Conservation (phyloP, 768 basidiomycete genomes). For the Boletus reticulatus region DNA sequence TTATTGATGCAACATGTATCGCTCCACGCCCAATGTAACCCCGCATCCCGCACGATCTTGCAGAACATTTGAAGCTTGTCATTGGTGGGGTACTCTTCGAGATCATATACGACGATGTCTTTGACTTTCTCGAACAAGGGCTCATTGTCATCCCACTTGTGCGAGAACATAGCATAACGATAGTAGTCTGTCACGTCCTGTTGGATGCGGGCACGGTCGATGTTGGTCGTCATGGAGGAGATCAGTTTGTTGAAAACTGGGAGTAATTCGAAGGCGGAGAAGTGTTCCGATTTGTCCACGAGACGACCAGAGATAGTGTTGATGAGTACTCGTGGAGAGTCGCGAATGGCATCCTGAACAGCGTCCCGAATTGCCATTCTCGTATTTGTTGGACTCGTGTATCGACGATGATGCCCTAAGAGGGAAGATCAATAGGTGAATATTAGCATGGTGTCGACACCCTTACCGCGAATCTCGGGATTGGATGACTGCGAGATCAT, state of each 20-base stretch:
- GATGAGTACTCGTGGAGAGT: background rate
- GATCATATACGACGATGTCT: background rate
- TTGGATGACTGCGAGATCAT: background rate
- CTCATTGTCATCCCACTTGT: background rate
- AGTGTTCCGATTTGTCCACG: background rate
- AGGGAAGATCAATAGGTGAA: background rate
- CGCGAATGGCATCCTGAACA: background rate
- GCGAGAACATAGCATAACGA: background rate
- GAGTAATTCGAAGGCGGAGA: background rate
- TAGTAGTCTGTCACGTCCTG: background rate
- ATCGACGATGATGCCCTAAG: too few species aligned
- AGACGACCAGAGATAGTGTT: background rate
- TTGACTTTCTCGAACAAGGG: background rate
- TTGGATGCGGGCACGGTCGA: background rate
- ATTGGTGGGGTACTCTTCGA: background rate
- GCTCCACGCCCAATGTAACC: background rate
- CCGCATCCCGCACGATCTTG: background rate
- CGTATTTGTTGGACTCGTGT: background rate
- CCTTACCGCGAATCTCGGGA: background rate
- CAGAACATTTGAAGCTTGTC: background rate
- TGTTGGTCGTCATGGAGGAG: background rate
- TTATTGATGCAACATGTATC: background rate
- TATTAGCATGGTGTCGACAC: background rate
- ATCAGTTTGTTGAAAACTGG: background rate
- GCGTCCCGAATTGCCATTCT: background rate